Percentiles rank a stretch among this genome's conserved stretches.
Conservation (phyloP, 352 stramenopile genomes). For the Globisporangium alternatum region DNA sequence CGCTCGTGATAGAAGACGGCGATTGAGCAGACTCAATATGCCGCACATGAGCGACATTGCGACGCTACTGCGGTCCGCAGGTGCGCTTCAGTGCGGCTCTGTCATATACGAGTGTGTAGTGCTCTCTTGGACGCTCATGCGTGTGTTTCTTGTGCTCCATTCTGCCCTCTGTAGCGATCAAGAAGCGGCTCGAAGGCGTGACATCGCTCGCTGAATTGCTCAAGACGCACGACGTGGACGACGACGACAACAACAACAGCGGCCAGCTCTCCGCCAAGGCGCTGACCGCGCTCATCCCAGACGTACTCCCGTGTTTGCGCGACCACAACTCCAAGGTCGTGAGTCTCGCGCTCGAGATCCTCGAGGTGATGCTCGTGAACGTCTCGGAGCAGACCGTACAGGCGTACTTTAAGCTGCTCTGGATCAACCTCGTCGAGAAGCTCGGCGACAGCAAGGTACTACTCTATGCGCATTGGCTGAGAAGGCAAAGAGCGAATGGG, state of each 20-base stretch:
- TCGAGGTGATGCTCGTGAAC: slow-evolving; percentile 48
- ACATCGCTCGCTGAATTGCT: slow-evolving; percentile 51
- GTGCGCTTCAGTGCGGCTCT: slow-evolving; percentile 19
- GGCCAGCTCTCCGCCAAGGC: slow-evolving; percentile 24
- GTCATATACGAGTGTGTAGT: neutral
- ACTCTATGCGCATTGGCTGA: neutral
- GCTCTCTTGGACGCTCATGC: neutral
- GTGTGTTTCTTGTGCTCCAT: neutral
- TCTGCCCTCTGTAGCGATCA: slow-evolving; percentile 44
- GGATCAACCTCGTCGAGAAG: slow-evolving; percentile 62
- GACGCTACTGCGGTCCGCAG: slow-evolving; percentile 54
- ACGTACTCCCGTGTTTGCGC: slow-evolving; percentile 65
- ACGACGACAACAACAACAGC: slow-evolving; percentile 1
- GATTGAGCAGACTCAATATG: neutral
- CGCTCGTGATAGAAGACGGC: slow-evolving; percentile 10
- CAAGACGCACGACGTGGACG: slow-evolving; percentile 20
- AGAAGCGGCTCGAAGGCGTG: slow-evolving; percentile 75
- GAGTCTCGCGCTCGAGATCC: slow-evolving; percentile 56
- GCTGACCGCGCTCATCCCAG: slow-evolving; percentile 43
- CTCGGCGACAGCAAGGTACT: slow-evolving; percentile 75
- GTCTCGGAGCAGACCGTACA: slow-evolving; percentile 45
- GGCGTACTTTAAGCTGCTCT: slow-evolving; percentile 61
- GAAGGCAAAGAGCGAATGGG: neutral
- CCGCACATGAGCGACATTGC: slow-evolving; percentile 47
- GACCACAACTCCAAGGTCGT: slow-evolving; percentile 87